Conservation (phyloP, 169 alveolate genomes). For the Babesia microti region DNA sequence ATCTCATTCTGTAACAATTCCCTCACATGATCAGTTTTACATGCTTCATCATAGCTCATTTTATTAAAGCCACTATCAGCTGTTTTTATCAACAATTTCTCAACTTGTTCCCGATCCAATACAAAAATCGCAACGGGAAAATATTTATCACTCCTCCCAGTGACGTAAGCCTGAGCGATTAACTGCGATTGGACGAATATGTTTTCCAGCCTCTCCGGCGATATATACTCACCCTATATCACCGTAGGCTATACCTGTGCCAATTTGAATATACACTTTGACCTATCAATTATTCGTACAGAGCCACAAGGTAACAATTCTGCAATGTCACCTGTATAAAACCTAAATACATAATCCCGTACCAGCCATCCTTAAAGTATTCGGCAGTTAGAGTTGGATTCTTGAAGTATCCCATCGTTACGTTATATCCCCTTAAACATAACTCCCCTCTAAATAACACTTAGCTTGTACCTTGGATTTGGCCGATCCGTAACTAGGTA, state of each 20-base stretch:
- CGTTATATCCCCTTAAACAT: conserved; percentile 65
- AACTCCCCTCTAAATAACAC: conserved; percentile 51
- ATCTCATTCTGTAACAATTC: conserved; percentile 17
- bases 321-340: conserved; percentile 87
- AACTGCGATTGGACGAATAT: conserved; percentile 44
- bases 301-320: conserved; percentile 66
- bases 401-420: conserved; percentile 75
- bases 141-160: conserved; percentile 40
- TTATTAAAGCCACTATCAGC: too few species aligned
- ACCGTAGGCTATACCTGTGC: conserved; percentile 45
- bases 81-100: too few species aligned
- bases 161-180: conserved; percentile 55
- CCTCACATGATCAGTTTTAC: conserved; percentile 18
- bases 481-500: conserved; percentile 46
- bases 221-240: conserved; percentile 81
- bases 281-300: conserved; percentile 86
- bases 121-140: conserved; percentile 47
- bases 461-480: conserved; percentile 24
- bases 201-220: conserved; percentile 84
- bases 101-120: too few species aligned
- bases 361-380: conserved; percentile 75
- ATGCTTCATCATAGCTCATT: conserved; percentile 16
- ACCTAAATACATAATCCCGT: conserved; percentile 29
- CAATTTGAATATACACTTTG: conserved; percentile 83
- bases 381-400: conserved; percentile 70